Base-by-base conservation (phyloP, 495 filamentous ascomycete genomes). In the Trichoderma virens region DNA sequence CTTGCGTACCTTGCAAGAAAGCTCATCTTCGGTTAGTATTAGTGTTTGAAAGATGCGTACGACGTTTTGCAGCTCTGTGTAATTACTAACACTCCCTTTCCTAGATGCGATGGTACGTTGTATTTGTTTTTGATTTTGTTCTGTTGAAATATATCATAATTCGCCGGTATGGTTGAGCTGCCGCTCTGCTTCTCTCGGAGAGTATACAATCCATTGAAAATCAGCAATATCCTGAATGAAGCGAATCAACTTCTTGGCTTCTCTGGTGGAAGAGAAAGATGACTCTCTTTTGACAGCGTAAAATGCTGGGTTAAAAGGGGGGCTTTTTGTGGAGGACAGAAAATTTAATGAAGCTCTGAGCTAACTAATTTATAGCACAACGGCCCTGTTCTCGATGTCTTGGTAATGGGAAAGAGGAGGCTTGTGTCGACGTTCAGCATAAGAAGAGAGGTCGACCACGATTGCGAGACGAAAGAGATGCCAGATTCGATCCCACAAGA, bases 1-100 rank as follows among this genome's bases (percentile, higher is more conserved):
- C 94, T 20, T 98, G 94, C 73, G 89, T 97, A 64, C 95, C 97
- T 70, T 98, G 94, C 79, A 97, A 97, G 74, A 92, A 88, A 75
- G 96, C 95, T 65, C 94, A 98, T 83, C 79, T 98, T 65, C 77
- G 82, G 82, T 83, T 76, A 67, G 75, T 73, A 62, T 34, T 63
- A 65, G 54, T 47, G 45, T 62, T 65, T 63, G 43, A 23, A 23
- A 23, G 4, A 47, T 47, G 1, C 43, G 43, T 47, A 63, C 67
- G 70, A 65, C 67, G 65, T 63, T 65, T 67, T 67, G 31, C 66
- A 65, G 51, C 64, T 62, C 43, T 62, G 25, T 65, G n/a, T 63
- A 62, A 31, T 16, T 43, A 63, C 62, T 63, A 43, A 65, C 60
- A 63, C 43, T 67, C 59, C 62, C n/a, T 35, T 59, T 61, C 64